These are phyloP conservation scores for Termitomyces sp. DNA, from an alignment of 768 basidiomycete genomes.

Conservation along the genomic window DNA sequence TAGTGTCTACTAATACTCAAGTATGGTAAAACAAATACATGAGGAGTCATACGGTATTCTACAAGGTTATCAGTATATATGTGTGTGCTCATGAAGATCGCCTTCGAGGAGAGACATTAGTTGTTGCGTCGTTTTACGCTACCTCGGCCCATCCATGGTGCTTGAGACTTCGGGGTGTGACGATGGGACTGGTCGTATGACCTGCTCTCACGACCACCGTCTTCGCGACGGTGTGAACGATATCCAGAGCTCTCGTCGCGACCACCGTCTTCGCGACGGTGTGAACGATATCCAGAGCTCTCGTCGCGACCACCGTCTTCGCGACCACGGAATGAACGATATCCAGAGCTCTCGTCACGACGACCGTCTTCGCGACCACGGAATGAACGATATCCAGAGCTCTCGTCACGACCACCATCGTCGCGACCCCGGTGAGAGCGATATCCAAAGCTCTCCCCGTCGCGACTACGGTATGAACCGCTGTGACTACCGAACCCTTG, in stretches of 20 bases:
- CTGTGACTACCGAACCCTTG: background rate
- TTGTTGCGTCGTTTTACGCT: too few relatives aligned
- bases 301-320: background rate
- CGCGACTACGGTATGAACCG: background rate
- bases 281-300: background rate
- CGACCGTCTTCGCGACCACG: background rate
- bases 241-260: background rate
- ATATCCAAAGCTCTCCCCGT: background rate
- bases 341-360: background rate
- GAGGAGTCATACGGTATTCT: conserved; percentile 8
- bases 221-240: background rate
- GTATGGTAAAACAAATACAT: background rate
- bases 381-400: background rate
- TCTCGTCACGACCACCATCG: too few relatives aligned
- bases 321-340: background rate
- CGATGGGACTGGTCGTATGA: background rate
- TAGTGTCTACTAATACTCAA: conserved; percentile 4
- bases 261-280: background rate
- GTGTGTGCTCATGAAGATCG: background rate
- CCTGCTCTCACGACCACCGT: background rate
- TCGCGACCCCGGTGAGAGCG: background rate
- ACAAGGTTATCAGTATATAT: background rate
- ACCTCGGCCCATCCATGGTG: background rate
- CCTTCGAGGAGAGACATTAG: too few relatives aligned
- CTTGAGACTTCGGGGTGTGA: background rate